Percentiles rank a stretch among this genome's conserved stretches.
phyloP scores from a whole-genome alignment of 352 stramenopile species.

The Globisporangium recalcitrans region DNA sequence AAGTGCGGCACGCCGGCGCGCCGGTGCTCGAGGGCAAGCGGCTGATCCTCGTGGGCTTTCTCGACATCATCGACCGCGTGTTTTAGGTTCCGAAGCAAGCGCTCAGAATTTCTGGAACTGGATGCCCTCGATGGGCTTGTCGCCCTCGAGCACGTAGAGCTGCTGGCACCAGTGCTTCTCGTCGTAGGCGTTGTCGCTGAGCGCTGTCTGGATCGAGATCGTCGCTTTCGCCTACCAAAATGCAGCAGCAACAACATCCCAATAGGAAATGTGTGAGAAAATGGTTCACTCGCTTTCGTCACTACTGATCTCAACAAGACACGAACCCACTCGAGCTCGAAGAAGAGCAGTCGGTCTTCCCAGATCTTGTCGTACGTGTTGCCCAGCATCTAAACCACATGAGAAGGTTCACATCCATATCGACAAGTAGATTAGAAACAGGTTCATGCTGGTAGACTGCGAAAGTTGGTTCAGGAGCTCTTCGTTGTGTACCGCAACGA shows the following conservation, averaged over 20 bases:
- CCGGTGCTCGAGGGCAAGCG: slow-evolving; percentile 77
- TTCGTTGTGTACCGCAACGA: slow-evolving; percentile 46
- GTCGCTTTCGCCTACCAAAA: slow-evolving; percentile 55
- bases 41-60: slow-evolving; percentile 91
- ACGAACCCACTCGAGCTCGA: slow-evolving; percentile 68
- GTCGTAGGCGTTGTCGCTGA: slow-evolving; percentile 69
- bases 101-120: slow-evolving; percentile 64
- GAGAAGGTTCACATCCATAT: not conserved
- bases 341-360: slow-evolving; percentile 78
- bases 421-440: not conserved
- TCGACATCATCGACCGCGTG: slow-evolving; percentile 71
- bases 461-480: not conserved
- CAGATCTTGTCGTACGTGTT: slow-evolving; percentile 86
- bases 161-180: slow-evolving; percentile 67
- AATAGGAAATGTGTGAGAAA: not conserved
- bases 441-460: not conserved
- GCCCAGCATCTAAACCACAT: slow-evolving; percentile 54
- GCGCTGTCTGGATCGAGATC: slow-evolving; percentile 63
- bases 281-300: not conserved
- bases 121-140: slow-evolving; percentile 75
- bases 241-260: not conserved
- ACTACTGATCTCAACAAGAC: not conserved
- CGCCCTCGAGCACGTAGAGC: slow-evolving; percentile 67
- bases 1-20: slow-evolving; percentile 89
- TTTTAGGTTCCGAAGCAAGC: slow-evolving; percentile 11